phyloP scores from a whole-genome alignment of 139 green algal species.

The Tetraselmis striata region DNA sequence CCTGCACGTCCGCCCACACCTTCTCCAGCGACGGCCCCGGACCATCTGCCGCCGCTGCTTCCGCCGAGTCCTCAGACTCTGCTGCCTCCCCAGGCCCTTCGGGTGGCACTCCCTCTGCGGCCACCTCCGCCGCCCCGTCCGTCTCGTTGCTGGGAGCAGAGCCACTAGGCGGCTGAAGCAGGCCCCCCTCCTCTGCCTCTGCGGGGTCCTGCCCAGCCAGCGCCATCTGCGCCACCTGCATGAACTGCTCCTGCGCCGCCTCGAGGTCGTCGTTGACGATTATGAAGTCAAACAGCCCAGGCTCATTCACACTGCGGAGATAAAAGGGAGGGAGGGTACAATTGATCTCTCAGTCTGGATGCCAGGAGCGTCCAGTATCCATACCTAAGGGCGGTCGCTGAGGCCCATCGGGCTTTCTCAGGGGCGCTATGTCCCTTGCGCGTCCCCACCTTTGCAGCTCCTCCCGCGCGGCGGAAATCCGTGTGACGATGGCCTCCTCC shows the following conservation, averaged over 20 bases:
- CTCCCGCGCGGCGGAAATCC: constrained; percentile 46
- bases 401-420: no score
- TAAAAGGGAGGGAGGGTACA: no score
- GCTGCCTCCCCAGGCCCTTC: neutral
- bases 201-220: constrained; percentile 27
- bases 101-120: neutral
- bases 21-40: neutral
- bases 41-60: neutral
- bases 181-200: neutral
- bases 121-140: neutral
- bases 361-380: no score
- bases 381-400: no score
- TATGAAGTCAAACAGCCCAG: constrained; percentile 62
- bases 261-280: constrained; percentile 73
- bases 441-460: constrained; percentile 68
- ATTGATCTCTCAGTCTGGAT: no score
- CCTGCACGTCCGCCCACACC: neutral
- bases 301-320: constrained; percentile 41
- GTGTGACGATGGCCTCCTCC: constrained; percentile 61
- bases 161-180: neutral
- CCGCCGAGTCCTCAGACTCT: no score
- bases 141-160: neutral
- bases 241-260: constrained; percentile 37
- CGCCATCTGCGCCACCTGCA: constrained; percentile 24
- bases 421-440: no score